Conservation (phyloP, 805 yeast genomes). For the Nakazawaea anatomiae region DNA sequence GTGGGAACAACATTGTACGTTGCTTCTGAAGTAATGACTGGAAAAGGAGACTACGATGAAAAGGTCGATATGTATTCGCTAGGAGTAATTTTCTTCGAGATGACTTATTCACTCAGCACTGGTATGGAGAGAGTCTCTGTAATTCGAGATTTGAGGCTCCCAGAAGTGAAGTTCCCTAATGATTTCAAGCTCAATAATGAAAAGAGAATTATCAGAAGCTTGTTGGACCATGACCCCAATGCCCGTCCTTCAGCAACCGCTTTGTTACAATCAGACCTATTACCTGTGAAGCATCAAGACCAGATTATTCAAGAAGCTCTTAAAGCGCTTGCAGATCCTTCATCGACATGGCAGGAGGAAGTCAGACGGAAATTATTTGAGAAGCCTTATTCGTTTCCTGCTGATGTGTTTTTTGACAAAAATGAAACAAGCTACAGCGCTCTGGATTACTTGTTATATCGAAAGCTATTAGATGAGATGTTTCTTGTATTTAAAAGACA, state of each 20-base stretch:
- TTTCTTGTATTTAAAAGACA: slow-evolving; percentile 64
- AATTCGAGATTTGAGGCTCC: slow-evolving; percentile 55
- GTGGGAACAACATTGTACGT: slow-evolving; percentile 94
- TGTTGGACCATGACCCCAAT: slow-evolving; percentile 75
- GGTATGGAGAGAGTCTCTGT: slow-evolving; percentile 89
- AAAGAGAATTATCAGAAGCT: slow-evolving; percentile 54
- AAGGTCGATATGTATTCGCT: slow-evolving; percentile 94
- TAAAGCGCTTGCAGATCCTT: slow-evolving; percentile 78
- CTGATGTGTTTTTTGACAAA: slow-evolving; percentile 76
- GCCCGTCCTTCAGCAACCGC: slow-evolving; percentile 76
- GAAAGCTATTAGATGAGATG: slow-evolving; percentile 56
- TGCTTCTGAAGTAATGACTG: slow-evolving; percentile 79
- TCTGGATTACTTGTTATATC: slow-evolving; percentile 50
- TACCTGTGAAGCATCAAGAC: slow-evolving; percentile 89
- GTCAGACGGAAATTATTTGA: slow-evolving; percentile 82
- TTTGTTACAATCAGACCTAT: slow-evolving; percentile 70
- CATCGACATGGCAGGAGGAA: slow-evolving; percentile 92
- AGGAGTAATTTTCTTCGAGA: slow-evolving; percentile 93
- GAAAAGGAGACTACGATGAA: slow-evolving; percentile 74
- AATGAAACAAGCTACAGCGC: slow-evolving; percentile 22
- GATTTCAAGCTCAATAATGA: slow-evolving; percentile 62
- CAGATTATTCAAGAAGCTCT: slow-evolving; percentile 84
- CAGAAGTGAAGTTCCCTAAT: slow-evolving; percentile 61
- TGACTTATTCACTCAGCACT: slow-evolving; percentile 81
- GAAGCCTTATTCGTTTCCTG: slow-evolving; percentile 80